A percentile compares a stretch with the other conserved stretches of the same genome.
Conservation (phyloP, 1,284 basidiomycete genomes). For the Trametes sp. region DNA sequence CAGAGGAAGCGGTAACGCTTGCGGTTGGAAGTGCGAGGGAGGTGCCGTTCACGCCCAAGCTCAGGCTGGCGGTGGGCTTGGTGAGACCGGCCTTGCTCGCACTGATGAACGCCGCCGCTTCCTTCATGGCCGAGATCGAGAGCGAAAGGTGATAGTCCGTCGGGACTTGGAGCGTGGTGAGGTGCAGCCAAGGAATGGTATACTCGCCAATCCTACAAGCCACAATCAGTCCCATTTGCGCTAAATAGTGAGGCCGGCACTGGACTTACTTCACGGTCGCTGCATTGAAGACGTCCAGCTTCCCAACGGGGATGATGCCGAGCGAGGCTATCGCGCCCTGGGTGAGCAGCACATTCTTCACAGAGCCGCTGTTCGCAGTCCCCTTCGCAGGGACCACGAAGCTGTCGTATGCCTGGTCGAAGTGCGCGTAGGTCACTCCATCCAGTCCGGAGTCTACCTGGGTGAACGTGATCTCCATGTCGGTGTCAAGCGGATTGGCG, state of each 20-base stretch:
- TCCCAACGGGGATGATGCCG: conserved; percentile 58
- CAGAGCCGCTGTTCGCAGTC: conserved; percentile 62
- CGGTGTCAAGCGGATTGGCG: conserved; percentile 63
- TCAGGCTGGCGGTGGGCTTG: background rate
- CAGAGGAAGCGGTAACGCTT: background rate
- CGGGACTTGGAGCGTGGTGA: conserved; percentile 20
- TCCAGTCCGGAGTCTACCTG: conserved; percentile 63
- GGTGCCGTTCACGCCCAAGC: background rate
- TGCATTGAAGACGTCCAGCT: conserved; percentile 60
- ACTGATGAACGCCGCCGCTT: conserved; percentile 18
- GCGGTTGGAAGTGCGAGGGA: background rate
- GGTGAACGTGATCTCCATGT: conserved; percentile 60
- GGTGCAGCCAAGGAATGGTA: conserved; percentile 30
- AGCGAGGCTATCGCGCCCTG: conserved; percentile 63
- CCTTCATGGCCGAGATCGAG: conserved; percentile 24
- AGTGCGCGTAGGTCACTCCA: conserved; percentile 62
- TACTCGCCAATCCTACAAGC: conserved; percentile 23
- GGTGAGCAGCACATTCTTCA: conserved; percentile 63
- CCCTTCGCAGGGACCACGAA: conserved; percentile 65
- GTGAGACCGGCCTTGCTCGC: conserved; percentile 21
- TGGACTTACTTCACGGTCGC: conserved; percentile 49
- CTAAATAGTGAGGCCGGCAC: no score
- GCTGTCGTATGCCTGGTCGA: conserved; percentile 58
- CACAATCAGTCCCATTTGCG: no score
- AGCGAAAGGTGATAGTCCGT: conserved; percentile 21